A percentile compares a stretch with the other conserved stretches of the same genome.
Evolutionary conservation across 192 early-diverging fungal genomes (phyloP).

Genomic region (Mortierella claussenii): DNA sequence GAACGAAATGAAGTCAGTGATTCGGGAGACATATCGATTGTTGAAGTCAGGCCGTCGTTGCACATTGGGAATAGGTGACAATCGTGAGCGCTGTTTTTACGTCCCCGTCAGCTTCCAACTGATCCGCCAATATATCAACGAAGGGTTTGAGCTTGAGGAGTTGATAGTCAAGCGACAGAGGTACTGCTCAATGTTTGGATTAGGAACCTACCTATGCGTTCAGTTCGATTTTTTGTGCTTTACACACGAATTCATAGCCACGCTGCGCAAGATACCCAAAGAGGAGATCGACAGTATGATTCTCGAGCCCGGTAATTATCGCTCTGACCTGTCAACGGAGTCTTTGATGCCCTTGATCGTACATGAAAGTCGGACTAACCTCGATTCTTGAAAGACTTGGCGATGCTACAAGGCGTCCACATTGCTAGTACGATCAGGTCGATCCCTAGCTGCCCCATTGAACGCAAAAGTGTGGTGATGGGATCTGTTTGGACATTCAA

Average conservation of each 20-base stretch:
- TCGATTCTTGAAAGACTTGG: too few relatives aligned
- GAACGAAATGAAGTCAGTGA: conserved; percentile 79
- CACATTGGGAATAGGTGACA: conserved; percentile 95
- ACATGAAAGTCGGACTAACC: too few relatives aligned
- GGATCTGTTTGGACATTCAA: conserved; percentile 92
- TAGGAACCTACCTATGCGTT: conserved; percentile 89
- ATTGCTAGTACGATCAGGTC: conserved; percentile 54
- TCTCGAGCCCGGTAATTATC: conserved; percentile 53
- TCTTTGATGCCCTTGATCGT: too few relatives aligned
- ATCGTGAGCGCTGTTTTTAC: conserved; percentile 90
- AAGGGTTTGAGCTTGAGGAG: conserved; percentile 92
- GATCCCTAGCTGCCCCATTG: conserved; percentile 81
- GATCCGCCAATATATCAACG: conserved; percentile 81
- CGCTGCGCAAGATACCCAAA: conserved; percentile 75
- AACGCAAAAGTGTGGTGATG: conserved; percentile 88
- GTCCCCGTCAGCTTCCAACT: conserved; percentile 87
- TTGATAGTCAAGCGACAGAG: conserved; percentile 89
- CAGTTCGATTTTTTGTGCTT: conserved; percentile 94
- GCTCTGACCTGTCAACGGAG: too few relatives aligned
- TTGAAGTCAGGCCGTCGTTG: conserved; percentile 76
- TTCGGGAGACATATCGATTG: conserved; percentile 74
- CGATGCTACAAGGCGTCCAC: conserved; percentile 16
- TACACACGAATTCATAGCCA: conserved; percentile 92
- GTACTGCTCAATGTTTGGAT: conserved; percentile 86
- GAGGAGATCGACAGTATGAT: conserved; percentile 63